Percentiles rank a stretch among this genome's conserved stretches.
Conservation (phyloP, 768 basidiomycete species). For the Mycena indigotica region DNA sequence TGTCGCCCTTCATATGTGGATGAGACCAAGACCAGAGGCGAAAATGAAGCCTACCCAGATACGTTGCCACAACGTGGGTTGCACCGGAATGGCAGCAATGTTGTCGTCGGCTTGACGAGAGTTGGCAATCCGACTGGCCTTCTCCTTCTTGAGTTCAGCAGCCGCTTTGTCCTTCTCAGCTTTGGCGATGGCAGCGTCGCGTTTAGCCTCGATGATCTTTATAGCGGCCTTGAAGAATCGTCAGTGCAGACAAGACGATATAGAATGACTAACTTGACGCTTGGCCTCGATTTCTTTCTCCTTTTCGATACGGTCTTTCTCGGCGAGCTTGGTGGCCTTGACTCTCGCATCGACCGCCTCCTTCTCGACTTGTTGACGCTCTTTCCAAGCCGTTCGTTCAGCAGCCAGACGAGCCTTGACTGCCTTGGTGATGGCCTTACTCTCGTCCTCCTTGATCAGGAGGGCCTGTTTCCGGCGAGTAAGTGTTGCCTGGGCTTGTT, state of each 20-base stretch:
- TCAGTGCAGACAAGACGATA: not conserved
- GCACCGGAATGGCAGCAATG: not conserved
- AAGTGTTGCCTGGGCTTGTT: not conserved
- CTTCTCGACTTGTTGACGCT: not conserved
- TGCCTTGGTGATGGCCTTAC: not conserved
- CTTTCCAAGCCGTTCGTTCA: constrained; percentile 1
- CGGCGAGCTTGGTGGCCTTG: constrained; percentile 3
- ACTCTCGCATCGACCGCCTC: not conserved
- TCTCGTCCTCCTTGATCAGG: constrained; percentile 1
- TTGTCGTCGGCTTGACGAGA: not conserved
- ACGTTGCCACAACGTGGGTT: not conserved
- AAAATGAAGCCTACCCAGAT: not conserved
- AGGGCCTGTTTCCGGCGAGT: not conserved
- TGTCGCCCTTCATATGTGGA: not conserved
- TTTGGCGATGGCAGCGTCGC: not conserved
- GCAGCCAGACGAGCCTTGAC: constrained; percentile 1
- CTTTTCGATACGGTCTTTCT: not conserved
- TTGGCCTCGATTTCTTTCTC: not conserved
- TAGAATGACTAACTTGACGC: not conserved
- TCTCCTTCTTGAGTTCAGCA: not conserved
- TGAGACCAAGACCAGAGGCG: not conserved
- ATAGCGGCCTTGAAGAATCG: not conserved
- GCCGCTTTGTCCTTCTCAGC: constrained; percentile 1
- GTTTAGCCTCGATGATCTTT: constrained; percentile 1
- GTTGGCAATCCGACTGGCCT: not conserved